Percentiles rank a stretch among this genome's conserved stretches.
These are phyloP conservation scores for Boletus subparvulus DNA, from an alignment of 768 basidiomycete genomes.

Conservation along the genomic window DNA sequence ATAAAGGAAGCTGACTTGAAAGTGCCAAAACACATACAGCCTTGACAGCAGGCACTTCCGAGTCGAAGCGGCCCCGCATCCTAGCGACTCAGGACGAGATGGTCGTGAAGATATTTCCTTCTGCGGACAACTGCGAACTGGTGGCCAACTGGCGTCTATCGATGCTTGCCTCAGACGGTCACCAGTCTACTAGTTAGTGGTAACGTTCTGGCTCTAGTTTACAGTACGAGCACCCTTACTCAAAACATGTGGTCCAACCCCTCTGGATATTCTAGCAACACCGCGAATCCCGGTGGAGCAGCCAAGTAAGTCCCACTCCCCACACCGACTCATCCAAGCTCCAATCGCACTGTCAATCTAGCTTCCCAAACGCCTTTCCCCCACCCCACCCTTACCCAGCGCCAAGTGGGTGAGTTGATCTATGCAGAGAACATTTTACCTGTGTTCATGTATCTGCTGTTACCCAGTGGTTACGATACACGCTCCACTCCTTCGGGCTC, in stretches of 20 bases:
- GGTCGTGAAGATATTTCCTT: no score
- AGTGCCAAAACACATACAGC: no score
- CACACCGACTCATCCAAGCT: neutral
- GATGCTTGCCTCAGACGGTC: no score
- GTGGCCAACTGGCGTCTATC: no score
- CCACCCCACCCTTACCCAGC: neutral
- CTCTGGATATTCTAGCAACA: constrained; percentile 7
- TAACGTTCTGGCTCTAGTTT: neutral
- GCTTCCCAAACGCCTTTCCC: constrained; percentile 7
- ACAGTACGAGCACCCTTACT: neutral
- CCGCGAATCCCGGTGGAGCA: neutral
- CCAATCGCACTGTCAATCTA: neutral
- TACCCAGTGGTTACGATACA: constrained; percentile 29
- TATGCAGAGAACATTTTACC: neutral
- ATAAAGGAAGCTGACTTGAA: no score
- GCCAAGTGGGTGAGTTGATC: constrained; percentile 15
- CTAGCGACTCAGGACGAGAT: no score
- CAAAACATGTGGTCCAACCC: constrained; percentile 1
- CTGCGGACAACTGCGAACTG: no score
- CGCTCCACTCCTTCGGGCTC: constrained; percentile 11
- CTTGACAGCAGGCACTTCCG: no score
- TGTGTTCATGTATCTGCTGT: neutral
- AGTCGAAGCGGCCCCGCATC: no score
- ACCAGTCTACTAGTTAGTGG: neutral
- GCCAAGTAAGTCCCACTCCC: constrained; percentile 13